phyloP scores from a whole-genome alignment of 2,329 filamentous ascomycete species.

The Leptographium radiaticola region DNA sequence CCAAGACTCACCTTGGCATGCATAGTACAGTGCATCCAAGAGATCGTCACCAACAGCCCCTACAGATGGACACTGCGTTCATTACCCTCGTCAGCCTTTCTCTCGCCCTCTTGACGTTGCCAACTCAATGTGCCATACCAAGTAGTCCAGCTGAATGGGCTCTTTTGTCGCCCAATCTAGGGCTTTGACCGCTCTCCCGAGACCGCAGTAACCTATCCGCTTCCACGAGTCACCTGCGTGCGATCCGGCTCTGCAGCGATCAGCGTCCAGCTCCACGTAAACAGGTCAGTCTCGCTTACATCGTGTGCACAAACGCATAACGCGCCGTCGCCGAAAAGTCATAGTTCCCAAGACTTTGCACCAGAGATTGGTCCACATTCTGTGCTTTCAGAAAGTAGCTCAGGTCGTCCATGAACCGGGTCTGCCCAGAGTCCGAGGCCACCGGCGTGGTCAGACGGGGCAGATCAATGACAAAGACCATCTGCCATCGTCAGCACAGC shows the following conservation, averaged over 20 bases:
- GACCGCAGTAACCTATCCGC: constrained; percentile 55
- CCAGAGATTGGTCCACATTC: constrained; percentile 48
- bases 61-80: constrained; percentile 58
- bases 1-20: constrained; percentile 35
- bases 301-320: constrained; percentile 74
- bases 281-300: constrained; percentile 37
- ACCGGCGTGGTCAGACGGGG: constrained; percentile 39
- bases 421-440: constrained; percentile 1
- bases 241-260: constrained; percentile 29
- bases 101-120: no score
- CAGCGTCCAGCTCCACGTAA: constrained; percentile 3
- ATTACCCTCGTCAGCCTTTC: constrained; percentile 2
- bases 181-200: constrained; percentile 51
- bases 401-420: constrained; percentile 55
- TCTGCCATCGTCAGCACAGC: constrained; percentile 27
- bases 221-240: constrained; percentile 34
- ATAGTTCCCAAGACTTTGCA: constrained; percentile 59
- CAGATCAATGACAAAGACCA: constrained; percentile 84
- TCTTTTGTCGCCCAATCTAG: constrained; percentile 46
- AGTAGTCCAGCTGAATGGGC: constrained; percentile 56
- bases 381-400: constrained; percentile 56
- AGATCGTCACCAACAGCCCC: constrained; percentile 61
- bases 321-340: constrained; percentile 64
- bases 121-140: constrained; percentile 32
- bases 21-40: constrained; percentile 41